These are phyloP conservation scores for Pterocarpus macrocarpus DNA, from an alignment of 306 rosid genomes.

Conservation along the genomic window DNA sequence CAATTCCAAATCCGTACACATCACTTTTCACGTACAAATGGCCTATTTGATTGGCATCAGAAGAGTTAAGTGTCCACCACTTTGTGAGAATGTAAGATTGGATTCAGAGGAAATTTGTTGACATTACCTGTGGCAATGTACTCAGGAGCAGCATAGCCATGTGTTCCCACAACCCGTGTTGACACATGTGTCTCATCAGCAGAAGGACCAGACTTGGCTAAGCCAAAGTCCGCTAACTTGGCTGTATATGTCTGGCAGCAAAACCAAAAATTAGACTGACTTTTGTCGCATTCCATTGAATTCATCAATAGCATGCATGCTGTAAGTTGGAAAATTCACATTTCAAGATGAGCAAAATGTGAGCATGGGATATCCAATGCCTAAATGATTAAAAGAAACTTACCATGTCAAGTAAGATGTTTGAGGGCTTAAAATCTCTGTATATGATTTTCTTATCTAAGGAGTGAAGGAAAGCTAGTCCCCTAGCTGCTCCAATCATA, in stretches of 20 bases:
- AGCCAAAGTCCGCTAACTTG: slow-evolving; percentile 89
- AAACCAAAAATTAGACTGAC: slow-evolving; percentile 4
- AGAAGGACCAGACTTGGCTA: slow-evolving; percentile 75
- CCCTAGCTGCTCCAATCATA: slow-evolving; percentile 89
- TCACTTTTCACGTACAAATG: slow-evolving; percentile 83
- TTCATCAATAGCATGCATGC: slow-evolving; percentile 2
- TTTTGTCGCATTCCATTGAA: neutral
- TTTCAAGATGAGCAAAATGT: slow-evolving; percentile 37
- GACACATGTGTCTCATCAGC: slow-evolving; percentile 74
- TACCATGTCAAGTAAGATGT: slow-evolving; percentile 88
- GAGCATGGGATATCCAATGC: slow-evolving; percentile 11
- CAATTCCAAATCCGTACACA: slow-evolving; percentile 88
- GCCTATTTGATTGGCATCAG: slow-evolving; percentile 56
- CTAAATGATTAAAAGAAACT: slow-evolving; percentile 15
- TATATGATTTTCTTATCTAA: slow-evolving; percentile 78
- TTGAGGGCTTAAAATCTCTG: slow-evolving; percentile 90
- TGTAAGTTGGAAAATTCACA: neutral
- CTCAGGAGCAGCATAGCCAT: slow-evolving; percentile 91
- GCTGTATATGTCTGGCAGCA: slow-evolving; percentile 63
- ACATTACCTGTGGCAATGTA: slow-evolving; percentile 74
- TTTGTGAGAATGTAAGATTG: neutral
- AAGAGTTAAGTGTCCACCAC: slow-evolving; percentile 9
- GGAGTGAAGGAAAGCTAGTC: slow-evolving; percentile 83
- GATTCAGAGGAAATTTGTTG: slow-evolving; percentile 16
- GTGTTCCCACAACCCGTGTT: slow-evolving; percentile 75